Conservation (phyloP, 495 filamentous ascomycete genomes). For the Neurospora sp. region DNA sequence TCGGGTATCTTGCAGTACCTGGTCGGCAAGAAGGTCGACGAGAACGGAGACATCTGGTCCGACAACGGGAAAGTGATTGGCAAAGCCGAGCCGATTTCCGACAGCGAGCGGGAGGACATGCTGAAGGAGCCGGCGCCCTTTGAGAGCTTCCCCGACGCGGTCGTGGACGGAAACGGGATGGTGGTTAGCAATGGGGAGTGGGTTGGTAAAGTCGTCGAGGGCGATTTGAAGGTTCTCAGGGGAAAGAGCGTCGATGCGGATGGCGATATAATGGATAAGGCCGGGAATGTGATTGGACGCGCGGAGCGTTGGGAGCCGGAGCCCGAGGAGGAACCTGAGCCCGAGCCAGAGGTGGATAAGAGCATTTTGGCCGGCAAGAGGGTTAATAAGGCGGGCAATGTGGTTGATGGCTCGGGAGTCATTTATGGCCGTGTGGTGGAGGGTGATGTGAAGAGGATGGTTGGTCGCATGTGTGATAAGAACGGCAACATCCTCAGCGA, state of each 20-base stretch:
- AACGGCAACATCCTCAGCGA: constrained; percentile 76
- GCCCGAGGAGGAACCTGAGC: constrained; percentile 44
- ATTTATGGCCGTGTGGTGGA: constrained; percentile 69
- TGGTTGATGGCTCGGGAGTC: constrained; percentile 64
- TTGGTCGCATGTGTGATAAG: constrained; percentile 74
- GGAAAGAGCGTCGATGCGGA: constrained; percentile 74
- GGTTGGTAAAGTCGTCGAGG: constrained; percentile 66
- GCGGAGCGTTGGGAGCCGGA: constrained; percentile 69
- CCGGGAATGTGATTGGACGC: constrained; percentile 69
- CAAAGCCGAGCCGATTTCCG: constrained; percentile 61
- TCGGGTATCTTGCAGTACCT: constrained; percentile 60
- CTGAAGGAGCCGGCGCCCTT: constrained; percentile 58
- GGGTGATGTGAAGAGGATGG: constrained; percentile 57
- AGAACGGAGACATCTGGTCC: constrained; percentile 66
- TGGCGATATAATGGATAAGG: constrained; percentile 73
- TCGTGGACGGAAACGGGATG: constrained; percentile 59
- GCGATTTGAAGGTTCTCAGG: constrained; percentile 61
- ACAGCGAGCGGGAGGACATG: constrained; percentile 56
- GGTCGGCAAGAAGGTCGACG: constrained; percentile 57
- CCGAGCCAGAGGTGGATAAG: constrained; percentile 44
- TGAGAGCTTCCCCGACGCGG: constrained; percentile 59
- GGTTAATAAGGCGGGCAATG: constrained; percentile 78
- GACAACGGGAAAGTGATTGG: constrained; percentile 65
- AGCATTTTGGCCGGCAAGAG: constrained; percentile 69
- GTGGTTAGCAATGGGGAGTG: constrained; percentile 60